These are phyloP conservation scores for Sequoiadendron giganteum DNA, from an alignment of 75 land plant genomes.

Conservation along the genomic window DNA sequence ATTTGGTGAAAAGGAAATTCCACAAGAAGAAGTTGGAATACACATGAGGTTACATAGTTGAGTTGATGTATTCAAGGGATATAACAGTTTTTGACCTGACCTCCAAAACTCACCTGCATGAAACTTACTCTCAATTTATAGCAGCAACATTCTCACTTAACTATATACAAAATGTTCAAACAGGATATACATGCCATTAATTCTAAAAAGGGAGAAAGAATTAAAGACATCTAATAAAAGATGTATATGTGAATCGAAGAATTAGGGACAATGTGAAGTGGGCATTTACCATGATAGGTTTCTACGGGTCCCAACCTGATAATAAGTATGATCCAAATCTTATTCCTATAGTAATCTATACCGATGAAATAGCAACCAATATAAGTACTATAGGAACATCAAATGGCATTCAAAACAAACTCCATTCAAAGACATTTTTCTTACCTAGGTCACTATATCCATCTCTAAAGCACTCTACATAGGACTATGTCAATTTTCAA, in stretches of 20 bases:
- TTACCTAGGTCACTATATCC: constrained; percentile 56
- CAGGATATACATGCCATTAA: constrained; percentile 42
- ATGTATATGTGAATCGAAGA: constrained; percentile 47
- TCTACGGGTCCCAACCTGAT: constrained; percentile 71
- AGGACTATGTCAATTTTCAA: constrained; percentile 45
- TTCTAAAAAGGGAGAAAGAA: constrained; percentile 46
- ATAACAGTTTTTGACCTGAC: too few species aligned
- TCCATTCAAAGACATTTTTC: constrained; percentile 63
- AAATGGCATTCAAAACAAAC: constrained; percentile 53
- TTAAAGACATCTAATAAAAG: constrained; percentile 63
- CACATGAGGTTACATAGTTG: too few species aligned
- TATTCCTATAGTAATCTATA: constrained; percentile 59
- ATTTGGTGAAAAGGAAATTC: too few species aligned
- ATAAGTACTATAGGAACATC: constrained; percentile 61
- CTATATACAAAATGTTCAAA: constrained; percentile 47
- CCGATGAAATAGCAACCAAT: constrained; percentile 65
- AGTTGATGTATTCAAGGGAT: too few species aligned
- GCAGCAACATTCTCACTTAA: too few species aligned
- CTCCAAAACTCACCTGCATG: too few species aligned
- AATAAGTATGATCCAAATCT: constrained; percentile 59
- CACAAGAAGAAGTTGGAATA: too few species aligned
- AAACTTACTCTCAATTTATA: too few species aligned
- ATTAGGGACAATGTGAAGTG: constrained; percentile 55
- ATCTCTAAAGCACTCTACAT: constrained; percentile 40
- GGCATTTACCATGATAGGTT: constrained; percentile 54